These are phyloP conservation scores for Suillus cothurnatus DNA, from an alignment of 768 basidiomycete genomes.

Conservation along the genomic window DNA sequence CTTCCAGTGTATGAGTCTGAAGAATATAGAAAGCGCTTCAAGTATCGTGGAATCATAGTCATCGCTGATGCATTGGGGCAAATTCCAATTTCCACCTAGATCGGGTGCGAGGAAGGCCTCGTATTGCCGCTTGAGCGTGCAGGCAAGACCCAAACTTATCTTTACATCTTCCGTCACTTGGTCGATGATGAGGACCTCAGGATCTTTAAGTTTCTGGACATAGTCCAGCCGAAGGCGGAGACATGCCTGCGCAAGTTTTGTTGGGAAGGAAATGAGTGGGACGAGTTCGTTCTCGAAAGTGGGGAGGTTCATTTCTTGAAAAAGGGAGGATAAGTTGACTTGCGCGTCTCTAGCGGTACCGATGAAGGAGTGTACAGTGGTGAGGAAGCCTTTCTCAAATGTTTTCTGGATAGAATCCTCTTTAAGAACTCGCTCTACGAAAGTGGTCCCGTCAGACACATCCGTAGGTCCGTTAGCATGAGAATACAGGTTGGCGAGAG, in stretches of 20 bases:
- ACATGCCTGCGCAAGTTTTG: conserved; percentile 89
- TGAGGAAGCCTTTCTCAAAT: conserved; percentile 88
- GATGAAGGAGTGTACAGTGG: conserved; percentile 85
- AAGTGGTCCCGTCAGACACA: conserved; percentile 72
- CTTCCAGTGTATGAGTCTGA: conserved; percentile 94
- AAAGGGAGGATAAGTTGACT: conserved; percentile 72
- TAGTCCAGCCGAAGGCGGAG: conserved; percentile 89
- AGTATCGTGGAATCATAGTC: conserved; percentile 91
- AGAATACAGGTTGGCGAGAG: conserved; percentile 37
- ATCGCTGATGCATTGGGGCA: conserved; percentile 85
- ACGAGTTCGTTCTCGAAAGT: conserved; percentile 88
- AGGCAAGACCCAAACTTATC: conserved; percentile 87
- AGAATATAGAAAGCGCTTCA: conserved; percentile 86
- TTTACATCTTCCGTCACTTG: conserved; percentile 94
- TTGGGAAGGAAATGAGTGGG: conserved; percentile 94
- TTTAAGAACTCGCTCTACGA: conserved; percentile 92
- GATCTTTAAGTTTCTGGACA: conserved; percentile 84
- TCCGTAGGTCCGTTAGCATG: conserved; percentile 41
- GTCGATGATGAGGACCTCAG: conserved; percentile 88
- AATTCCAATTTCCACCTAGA: conserved; percentile 82
- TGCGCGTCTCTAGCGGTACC: conserved; percentile 86
- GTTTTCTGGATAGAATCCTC: conserved; percentile 95
- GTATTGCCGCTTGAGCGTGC: conserved; percentile 94
- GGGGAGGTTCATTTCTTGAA: conserved; percentile 89
- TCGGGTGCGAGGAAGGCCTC: conserved; percentile 89